Percentiles rank a stretch among this genome's conserved stretches.
Conservation (phyloP, 441 rosid genomes). For the Eutrema salsugineum region DNA sequence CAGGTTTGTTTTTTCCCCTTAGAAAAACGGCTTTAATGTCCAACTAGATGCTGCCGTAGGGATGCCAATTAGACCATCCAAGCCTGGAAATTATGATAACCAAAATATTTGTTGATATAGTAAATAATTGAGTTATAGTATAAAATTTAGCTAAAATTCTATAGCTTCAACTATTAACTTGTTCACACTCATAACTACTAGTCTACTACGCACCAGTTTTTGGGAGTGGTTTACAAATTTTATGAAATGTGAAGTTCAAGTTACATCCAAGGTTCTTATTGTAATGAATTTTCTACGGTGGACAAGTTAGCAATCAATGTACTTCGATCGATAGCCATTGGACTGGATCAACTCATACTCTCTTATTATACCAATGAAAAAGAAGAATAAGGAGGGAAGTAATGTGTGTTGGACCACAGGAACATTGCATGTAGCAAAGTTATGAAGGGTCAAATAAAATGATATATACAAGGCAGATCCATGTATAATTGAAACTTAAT, state of each 20-base stretch:
- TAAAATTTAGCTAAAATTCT: no score
- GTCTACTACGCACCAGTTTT: no score
- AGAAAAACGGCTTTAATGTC: background rate
- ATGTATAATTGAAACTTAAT: background rate
- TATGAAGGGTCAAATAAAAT: constrained; percentile 2
- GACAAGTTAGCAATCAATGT: background rate
- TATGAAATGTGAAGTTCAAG: background rate
- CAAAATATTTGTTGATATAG: no score
- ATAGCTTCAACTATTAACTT: no score
- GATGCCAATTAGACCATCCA: background rate
- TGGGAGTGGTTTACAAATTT: no score
- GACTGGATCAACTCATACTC: background rate
- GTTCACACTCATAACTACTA: no score
- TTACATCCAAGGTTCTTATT: background rate
- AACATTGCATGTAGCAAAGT: constrained; percentile 22
- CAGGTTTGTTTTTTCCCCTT: background rate
- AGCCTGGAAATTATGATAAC: background rate
- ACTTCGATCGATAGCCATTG: background rate
- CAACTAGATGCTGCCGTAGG: background rate
- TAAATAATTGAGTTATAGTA: no score
- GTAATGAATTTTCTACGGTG: background rate
- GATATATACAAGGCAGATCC: constrained; percentile 13
- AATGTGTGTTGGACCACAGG: constrained; percentile 3
- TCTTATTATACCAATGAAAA: background rate
- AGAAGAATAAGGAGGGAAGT: background rate